phyloP scores from a whole-genome alignment of 768 basidiomycete genomes.

The Tubosaeta sp. region DNA sequence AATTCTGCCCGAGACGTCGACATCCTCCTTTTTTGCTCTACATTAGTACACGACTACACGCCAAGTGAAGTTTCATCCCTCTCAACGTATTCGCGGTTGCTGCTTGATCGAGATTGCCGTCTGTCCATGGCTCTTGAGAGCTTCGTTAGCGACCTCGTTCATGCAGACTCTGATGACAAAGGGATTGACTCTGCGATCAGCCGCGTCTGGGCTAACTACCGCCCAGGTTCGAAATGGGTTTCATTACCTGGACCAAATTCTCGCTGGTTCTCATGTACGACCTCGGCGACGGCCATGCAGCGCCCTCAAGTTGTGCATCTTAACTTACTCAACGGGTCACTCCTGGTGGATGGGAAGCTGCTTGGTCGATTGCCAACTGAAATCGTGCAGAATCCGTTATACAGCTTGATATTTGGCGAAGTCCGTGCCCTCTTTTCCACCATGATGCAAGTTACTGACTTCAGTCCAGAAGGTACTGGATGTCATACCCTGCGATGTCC shows the following conservation, averaged over 20 bases:
- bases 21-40: slow-evolving; percentile 18
- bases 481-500: slow-evolving; percentile 16
- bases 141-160: slow-evolving; percentile 1
- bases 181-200: slow-evolving; percentile 17
- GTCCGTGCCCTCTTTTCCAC: slow-evolving; percentile 1
- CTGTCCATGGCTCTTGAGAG: slow-evolving; percentile 22
- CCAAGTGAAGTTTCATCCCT: slow-evolving; percentile 8
- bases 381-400: slow-evolving; percentile 13
- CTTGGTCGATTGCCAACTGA: slow-evolving; percentile 13
- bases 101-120: slow-evolving; percentile 29
- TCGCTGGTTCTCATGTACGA: slow-evolving; percentile 18
- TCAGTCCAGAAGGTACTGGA: slow-evolving; percentile 11
- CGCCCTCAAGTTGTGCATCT: slow-evolving; percentile 8
- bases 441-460: background rate
- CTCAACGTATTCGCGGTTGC: slow-evolving; percentile 4
- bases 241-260: background rate
- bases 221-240: slow-evolving; percentile 17
- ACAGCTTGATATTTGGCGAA: slow-evolving; percentile 17
- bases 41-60: slow-evolving; percentile 26
- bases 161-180: background rate
- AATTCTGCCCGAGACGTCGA: slow-evolving; percentile 18
- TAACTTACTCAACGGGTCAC: slow-evolving; percentile 19
- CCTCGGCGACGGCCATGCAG: background rate
- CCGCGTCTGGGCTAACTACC: slow-evolving; percentile 24
- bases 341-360: slow-evolving; percentile 24